Evolutionary conservation across 169 alveolate genomes (phyloP).

Genomic region (Plasmodium ovale): DNA sequence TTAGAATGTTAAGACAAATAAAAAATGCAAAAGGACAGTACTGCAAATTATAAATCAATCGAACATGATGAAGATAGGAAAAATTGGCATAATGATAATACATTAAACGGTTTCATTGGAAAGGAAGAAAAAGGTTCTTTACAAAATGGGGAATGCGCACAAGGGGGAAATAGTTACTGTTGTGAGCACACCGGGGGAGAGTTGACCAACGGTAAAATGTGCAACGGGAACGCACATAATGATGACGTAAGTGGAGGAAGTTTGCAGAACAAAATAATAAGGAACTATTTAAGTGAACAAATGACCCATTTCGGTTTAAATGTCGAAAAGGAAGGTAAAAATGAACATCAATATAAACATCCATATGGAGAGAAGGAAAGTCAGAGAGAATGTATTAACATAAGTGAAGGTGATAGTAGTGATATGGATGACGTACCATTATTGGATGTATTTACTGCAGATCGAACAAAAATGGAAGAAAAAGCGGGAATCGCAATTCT

Average conservation of each 20-base stretch:
- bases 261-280: slow-evolving; percentile 37
- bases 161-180: not conserved
- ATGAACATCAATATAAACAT: not conserved
- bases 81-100: not conserved
- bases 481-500: not conserved
- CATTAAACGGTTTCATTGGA: not conserved
- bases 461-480: not conserved
- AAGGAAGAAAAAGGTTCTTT: not conserved
- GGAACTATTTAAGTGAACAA: slow-evolving; percentile 41
- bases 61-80: not conserved
- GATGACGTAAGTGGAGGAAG: not conserved
- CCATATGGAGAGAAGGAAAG: no score
- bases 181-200: not conserved
- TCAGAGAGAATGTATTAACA: not conserved
- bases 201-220: not conserved
- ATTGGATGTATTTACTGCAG: not conserved
- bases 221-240: not conserved
- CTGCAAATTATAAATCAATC: not conserved
- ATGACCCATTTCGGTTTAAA: slow-evolving; percentile 1
- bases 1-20: not conserved
- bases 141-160: not conserved
- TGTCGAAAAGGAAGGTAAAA: not conserved
- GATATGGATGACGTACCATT: slow-evolving; percentile 29
- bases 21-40: slow-evolving; percentile 19
- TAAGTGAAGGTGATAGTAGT: slow-evolving; percentile 5